Conservation (phyloP, 2,329 filamentous ascomycete species). For the Chaetoscypha palmicola region DNA sequence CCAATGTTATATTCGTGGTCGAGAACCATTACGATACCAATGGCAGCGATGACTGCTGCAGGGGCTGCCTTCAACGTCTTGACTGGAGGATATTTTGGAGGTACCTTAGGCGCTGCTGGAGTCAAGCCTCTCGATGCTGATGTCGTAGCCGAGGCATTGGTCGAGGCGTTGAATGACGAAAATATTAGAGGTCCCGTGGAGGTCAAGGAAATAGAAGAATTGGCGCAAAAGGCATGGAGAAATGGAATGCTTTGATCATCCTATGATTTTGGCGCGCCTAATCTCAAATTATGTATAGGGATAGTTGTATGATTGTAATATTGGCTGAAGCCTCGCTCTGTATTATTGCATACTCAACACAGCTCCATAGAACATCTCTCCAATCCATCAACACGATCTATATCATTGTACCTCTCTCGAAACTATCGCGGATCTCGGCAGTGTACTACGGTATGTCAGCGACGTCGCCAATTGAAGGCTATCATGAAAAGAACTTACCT, state of each 20-base stretch:
- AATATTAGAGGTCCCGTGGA: slow-evolving; percentile 68
- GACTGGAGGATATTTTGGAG: slow-evolving; percentile 67
- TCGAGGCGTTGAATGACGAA: slow-evolving; percentile 77
- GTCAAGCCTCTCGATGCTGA: slow-evolving; percentile 85
- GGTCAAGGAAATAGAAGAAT: slow-evolving; percentile 68
- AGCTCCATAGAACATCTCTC: slow-evolving; percentile 3
- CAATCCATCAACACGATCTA: slow-evolving; percentile 34
- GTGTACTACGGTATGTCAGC: slow-evolving; percentile 58
- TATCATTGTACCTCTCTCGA: slow-evolving; percentile 95
- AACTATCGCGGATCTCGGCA: slow-evolving; percentile 91
- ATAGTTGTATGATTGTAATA: too few relatives aligned
- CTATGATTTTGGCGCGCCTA: neutral
- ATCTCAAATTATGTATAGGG: too few relatives aligned
- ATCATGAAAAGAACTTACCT: slow-evolving; percentile 39
- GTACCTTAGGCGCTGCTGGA: slow-evolving; percentile 73
- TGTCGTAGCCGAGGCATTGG: slow-evolving; percentile 77
- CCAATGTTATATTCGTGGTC: slow-evolving; percentile 86
- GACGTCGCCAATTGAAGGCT: neutral
- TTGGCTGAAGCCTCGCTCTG: neutral
- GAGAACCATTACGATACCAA: slow-evolving; percentile 72
- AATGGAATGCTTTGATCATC: slow-evolving; percentile 68
- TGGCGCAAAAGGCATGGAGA: slow-evolving; percentile 80
- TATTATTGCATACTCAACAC: slow-evolving; percentile 11
- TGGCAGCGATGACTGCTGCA: slow-evolving; percentile 70
- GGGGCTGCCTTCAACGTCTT: slow-evolving; percentile 71